Conservation (phyloP, 2,329 filamentous ascomycete genomes). For the Colletotrichum neosansevieriae region DNA sequence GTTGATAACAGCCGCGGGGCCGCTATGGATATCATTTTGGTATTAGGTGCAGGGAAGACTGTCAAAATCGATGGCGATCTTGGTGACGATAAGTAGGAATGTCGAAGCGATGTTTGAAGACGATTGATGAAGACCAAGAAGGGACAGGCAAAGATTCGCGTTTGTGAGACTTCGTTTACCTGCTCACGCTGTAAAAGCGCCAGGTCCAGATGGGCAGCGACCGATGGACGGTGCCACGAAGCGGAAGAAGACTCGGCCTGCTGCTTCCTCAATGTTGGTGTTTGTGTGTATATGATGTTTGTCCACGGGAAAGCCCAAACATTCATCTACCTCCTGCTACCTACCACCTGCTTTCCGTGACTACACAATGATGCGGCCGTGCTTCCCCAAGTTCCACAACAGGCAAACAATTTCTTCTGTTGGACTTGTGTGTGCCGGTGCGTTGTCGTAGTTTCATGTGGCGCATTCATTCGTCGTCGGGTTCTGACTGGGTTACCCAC, state of each 20-base stretch:
- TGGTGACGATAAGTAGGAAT: background rate
- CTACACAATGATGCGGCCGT: background rate
- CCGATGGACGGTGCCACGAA: too few relatives aligned
- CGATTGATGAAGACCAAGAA: too few relatives aligned
- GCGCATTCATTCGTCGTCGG: background rate
- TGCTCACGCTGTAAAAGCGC: background rate
- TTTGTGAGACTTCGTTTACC: background rate
- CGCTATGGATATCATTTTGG: slow-evolving; percentile 29
- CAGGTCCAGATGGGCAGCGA: too few relatives aligned
- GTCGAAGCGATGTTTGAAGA: background rate
- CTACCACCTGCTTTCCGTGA: too few relatives aligned
- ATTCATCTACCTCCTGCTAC: too few relatives aligned
- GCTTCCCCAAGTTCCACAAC: slow-evolving; percentile 3
- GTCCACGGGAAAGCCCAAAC: too few relatives aligned
- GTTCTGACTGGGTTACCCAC: background rate
- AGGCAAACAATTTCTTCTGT: background rate
- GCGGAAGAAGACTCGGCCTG: too few relatives aligned
- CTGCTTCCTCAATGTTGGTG: too few relatives aligned
- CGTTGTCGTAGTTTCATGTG: background rate
- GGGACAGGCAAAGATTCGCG: background rate
- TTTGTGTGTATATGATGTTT: too few relatives aligned
- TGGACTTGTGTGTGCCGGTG: background rate
- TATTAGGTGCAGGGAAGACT: background rate
- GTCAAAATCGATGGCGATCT: background rate
- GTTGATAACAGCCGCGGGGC: slow-evolving; percentile 23